Base-by-base conservation (phyloP, 2,329 filamentous ascomycete genomes). In the Sclerotiophoma versabilis region DNA sequence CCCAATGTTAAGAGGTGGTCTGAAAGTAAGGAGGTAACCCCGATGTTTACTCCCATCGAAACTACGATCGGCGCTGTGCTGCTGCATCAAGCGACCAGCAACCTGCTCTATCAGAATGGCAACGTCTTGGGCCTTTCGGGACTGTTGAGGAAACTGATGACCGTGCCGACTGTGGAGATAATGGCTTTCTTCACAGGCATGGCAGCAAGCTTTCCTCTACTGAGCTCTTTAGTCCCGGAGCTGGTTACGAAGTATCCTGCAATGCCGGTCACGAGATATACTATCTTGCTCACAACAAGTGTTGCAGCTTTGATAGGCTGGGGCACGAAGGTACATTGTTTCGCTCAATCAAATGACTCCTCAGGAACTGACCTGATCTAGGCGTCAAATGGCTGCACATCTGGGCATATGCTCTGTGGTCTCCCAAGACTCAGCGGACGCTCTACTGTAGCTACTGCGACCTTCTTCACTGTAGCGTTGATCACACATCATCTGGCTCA, bases 351-450 rank as follows among this genome's bases (percentile, higher is more conserved):
- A 10, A 12, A 17, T 20, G 2, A 23, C 12, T 12, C 9, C 7
- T 15, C 2, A 30, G 14, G 44, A 27, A 29, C 55, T 69, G 34
- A 70, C 38, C 33, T 11, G 9, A 8, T 2, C 14, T 8, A 73
- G 71, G 49, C 53, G 36, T 64, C 68, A 5, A 75, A 77, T 48
- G 81, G 82, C 15, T 84, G 82, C 60, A 83, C 81, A 9, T 83
- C 81, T 2, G 81, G 81, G 45, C 81, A 84, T 60, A 83, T 84
- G 79, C 77, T 84, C 26, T 83, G 81, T 56, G 82, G 82, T 1
- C 62, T 84, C 4, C 76, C 80, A 5, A 76, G 80, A 33, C 71
- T 81, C 22, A 82, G 78, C 12, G 71, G 75, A n/a, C 77, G 81
- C 41, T 83, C 81, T 12, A 57, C 80, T 5, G 74, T 79, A 49